Evolutionary conservation across 768 basidiomycete genomes (phyloP).

Genomic region (Neoboletus subvelutipes): DNA sequence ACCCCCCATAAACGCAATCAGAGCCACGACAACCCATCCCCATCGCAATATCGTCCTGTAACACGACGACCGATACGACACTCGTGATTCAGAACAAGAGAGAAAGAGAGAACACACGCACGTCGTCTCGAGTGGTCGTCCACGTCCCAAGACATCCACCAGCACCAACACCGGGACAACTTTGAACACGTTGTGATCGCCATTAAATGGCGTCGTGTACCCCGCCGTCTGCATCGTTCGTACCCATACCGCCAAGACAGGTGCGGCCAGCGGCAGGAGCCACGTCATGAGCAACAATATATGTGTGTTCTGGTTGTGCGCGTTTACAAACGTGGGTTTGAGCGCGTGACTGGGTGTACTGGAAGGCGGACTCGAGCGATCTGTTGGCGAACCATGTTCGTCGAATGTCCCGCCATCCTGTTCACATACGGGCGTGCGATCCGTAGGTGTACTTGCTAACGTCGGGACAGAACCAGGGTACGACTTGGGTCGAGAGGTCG

Average conservation of each 20-base stretch:
- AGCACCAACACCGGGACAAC: constrained; percentile 64
- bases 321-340: constrained; percentile 19
- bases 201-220: constrained; percentile 73
- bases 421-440: constrained; percentile 23
- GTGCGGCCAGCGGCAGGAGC: constrained; percentile 73
- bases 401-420: background rate
- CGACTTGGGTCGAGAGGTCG: constrained; percentile 13
- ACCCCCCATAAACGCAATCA: constrained; percentile 62
- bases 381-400: constrained; percentile 12
- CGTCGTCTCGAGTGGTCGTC: constrained; percentile 42
- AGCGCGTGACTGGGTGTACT: background rate
- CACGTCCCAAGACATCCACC: constrained; percentile 60
- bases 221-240: constrained; percentile 82
- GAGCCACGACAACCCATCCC: constrained; percentile 50
- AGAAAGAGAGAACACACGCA: constrained; percentile 26
- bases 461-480: constrained; percentile 28
- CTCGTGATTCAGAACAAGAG: background rate
- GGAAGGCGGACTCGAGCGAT: background rate
- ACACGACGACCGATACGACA: background rate
- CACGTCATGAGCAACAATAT: constrained; percentile 75
- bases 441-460: constrained; percentile 23
- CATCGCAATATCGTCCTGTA: constrained; percentile 40
- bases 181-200: constrained; percentile 72
- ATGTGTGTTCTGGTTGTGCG: constrained; percentile 55
- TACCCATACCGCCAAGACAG: constrained; percentile 86